Evolutionary conservation across 2,329 filamentous ascomycete species (phyloP).

Genomic region (Venturia effusa): DNA sequence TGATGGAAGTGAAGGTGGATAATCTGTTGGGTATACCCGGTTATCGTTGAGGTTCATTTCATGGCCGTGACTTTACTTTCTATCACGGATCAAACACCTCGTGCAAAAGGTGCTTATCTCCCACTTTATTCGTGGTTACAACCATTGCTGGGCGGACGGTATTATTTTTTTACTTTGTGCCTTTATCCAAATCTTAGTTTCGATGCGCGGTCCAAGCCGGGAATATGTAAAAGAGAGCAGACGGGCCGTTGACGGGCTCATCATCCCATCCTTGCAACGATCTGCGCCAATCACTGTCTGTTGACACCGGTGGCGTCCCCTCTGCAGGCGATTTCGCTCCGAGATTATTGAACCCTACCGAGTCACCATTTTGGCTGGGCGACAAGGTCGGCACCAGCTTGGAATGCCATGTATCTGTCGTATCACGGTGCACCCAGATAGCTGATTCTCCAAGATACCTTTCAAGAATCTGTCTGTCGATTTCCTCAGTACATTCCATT

Average conservation of each 20-base stretch:
- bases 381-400: background rate
- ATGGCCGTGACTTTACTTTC: background rate
- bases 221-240: too few species aligned
- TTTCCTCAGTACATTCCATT: background rate
- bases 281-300: background rate
- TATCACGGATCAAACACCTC: background rate
- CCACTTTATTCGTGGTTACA: background rate
- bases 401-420: background rate
- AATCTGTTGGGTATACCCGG: constrained; percentile 4
- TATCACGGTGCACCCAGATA: background rate
- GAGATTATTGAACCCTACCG: background rate
- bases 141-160: background rate
- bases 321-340: background rate
- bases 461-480: background rate
- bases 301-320: background rate
- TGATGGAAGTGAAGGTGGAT: background rate
- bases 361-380: background rate
- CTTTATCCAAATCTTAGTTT: background rate
- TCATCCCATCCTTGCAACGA: background rate
- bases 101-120: background rate
- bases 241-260: background rate
- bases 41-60: background rate
- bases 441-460: background rate
- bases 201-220: too few species aligned
- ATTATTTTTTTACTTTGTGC: background rate